Evolutionary conservation across 2,329 filamentous ascomycete genomes (phyloP), one percentile per base, ranked within the genome.

Genomic region (Xylaria sp.): DNA sequence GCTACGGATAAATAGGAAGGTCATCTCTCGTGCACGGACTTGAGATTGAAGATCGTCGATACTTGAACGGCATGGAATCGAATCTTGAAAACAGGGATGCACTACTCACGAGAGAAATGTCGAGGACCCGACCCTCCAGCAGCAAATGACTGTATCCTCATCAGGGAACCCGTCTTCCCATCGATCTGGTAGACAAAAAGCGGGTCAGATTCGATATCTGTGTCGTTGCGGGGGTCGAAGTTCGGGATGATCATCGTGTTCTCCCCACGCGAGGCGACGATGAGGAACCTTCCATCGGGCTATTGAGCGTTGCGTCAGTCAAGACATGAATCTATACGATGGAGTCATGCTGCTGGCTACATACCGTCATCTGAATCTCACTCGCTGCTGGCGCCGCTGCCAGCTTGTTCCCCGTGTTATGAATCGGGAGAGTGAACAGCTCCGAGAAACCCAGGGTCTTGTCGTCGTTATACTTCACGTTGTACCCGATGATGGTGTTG

Each of bases 261-360:
- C 69, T 88, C 87, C 69, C 82, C 81, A 62, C 90, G 86, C 63
- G 88, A 89, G 2, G 86, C 88, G 48, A 88, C 80, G 65, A 89
- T 78, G 55, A 92, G 70, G 75, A 85, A 89, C 42, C 79, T 81
- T 61, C 79, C 76, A 67, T 85, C 82, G 53, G 83, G 81, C 83
- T 85, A 18, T 19, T 48, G 44, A 13, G 35, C 16, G 34, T n/a
- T 23, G 46, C 48, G 18, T 34, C 2, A 39, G 8, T 42, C 0
- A 46, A 4, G 16, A 1, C 16, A 16, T 16, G 16, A 16, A 16
- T 16, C 13, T 1, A n/a, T 6, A 4, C 42, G 13, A n/a, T n/a
- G 42, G 11, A 46, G 13, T 13, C 3, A 49, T 23, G 11, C 47
- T 51, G 34, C 52, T 16, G 19, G 16, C 46, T n/a, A 76, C 82